Evolutionary conservation across 176 grass and related monocot species (phyloP), one percentile per base, ranked within the genome.

Genomic region (Juncus inflexus): DNA sequence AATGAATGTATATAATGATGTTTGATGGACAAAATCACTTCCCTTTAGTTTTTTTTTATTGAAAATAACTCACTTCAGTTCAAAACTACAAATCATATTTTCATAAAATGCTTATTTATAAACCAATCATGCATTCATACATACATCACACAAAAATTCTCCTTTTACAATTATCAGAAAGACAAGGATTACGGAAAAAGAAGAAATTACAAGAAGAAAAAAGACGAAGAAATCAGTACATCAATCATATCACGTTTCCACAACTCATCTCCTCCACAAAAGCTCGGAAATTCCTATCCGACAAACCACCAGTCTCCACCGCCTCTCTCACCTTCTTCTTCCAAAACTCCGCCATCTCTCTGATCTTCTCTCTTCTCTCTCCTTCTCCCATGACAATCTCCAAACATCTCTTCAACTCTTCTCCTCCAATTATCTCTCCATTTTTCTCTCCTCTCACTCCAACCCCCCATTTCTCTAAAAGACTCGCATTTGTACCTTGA

Each of bases 401-500:
- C 2, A 95, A 40, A 40, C 86, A 81, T 67, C 77, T 81, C 12
- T 81, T 78, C 40, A 95, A 41, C 63, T 90, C 86, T 3, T 12
- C 13, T 10, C 76, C 67, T 0, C 12, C 15, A 2, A 90, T 40
- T 45, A 82, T 15, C 5, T 88, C 79, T 2, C 39, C 12, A 9
- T 55, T 3, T 2, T 53, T 37, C 66, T 78, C 61, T 0, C 12
- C 67, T 39, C 52, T 50, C 4, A 65, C 16, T 1, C 79, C 83
- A 0, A 83, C 43, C 28, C 16, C 12, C 83, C 58, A 76, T 11
- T 84, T 66, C 57, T 74, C 78, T 9, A 77, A 50, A 55, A 86
- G 39, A n/a, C 52, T 16, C 2, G 60, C 62, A 7, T 74, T 83
- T 2, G 71, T 74, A 1, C 62, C 67, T 15, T 90, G 79, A 3